Evolutionary conservation across 2,329 filamentous ascomycete genomes (phyloP), one percentile per base, ranked within the genome.

Genomic region (Neonectria punicea): DNA sequence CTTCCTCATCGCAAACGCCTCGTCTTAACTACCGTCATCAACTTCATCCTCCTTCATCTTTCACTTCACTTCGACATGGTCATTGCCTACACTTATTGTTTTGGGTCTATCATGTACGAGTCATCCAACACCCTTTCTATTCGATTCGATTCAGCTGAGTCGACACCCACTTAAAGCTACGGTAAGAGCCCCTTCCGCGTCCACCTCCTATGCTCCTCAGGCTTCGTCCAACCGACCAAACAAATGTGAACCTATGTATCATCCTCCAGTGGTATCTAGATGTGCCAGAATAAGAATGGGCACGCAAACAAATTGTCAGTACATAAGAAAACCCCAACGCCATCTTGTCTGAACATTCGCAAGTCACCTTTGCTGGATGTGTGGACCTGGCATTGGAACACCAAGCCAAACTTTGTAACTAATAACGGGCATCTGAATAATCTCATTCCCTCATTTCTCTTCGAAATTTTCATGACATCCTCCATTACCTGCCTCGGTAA

Each of bases 401-500:
- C 32, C 34, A 36, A 57, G 14, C 14, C 51, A 25, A 51, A 50
- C 49, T 44, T 58, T 36, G 61, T 22, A 55, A 54, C 18, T 8
- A 22, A 18, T 39, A 30, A 50, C n/a, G 32, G 43, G 47, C n/a
- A 25, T 32, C 2, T 34, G 51, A 46, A 59, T 43, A 34, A 34
- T 32, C n/a, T 36, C 16, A 22, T 49, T 22, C 43, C 49, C 44
- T 20, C n/a, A 28, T 20, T 22, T 13, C 58, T 9, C 9, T 32
- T 22, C 34, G 14, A 7, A 50, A 43, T 46, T 51, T 30, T 49
- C 32, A 22, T 39, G 22, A 22, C n/a, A 16, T 55, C 13, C 20
- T 49, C 28, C n/a, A 47, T 63, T 54, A 72, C 57, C 85, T 81
- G 47, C 84, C 81, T 61, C 83, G 85, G 72, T 90, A 93, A 53